These are phyloP conservation scores for Komagataella kurtzmanii DNA, from an alignment of 805 yeast species.

Conservation along the genomic window DNA sequence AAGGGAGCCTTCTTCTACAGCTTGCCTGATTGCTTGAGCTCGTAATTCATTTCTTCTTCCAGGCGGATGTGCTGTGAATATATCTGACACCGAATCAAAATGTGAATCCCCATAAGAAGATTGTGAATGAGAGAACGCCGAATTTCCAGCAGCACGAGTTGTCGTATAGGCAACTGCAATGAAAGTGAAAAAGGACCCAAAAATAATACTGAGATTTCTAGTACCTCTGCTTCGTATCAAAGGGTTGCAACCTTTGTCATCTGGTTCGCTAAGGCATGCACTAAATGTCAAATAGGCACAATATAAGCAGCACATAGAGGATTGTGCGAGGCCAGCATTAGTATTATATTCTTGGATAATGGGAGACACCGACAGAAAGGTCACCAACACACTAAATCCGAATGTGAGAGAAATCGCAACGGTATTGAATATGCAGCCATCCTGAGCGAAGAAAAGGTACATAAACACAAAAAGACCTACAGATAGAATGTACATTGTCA, in stretches of 20 bases:
- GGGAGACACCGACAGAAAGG: constrained; percentile 67
- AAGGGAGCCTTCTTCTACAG: constrained; percentile 90
- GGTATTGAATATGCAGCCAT: constrained; percentile 80
- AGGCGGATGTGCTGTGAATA: constrained; percentile 35
- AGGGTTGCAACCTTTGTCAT: constrained; percentile 87
- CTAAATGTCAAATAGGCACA: constrained; percentile 85
- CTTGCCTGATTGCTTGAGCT: constrained; percentile 78
- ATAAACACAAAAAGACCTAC: constrained; percentile 62
- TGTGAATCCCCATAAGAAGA: constrained; percentile 20
- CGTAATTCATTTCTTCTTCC: constrained; percentile 54
- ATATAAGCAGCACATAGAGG: constrained; percentile 89
- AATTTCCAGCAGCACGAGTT: constrained; percentile 86
- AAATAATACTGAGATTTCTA: constrained; percentile 70
- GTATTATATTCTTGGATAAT: constrained; percentile 86
- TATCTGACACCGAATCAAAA: constrained; percentile 28
- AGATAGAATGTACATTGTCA: constrained; percentile 68
- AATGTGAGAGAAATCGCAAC: constrained; percentile 74
- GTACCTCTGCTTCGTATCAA: constrained; percentile 82
- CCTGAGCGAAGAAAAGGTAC: constrained; percentile 71
- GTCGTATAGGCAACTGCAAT: constrained; percentile 95
- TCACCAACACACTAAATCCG: constrained; percentile 46
- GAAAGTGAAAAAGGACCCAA: constrained; percentile 91
- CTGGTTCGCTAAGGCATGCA: constrained; percentile 95
- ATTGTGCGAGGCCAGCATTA: constrained; percentile 90
- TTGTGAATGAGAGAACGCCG: constrained; percentile 37